phyloP scores from a whole-genome alignment of 179 eudicot species.

The Silene vulgaris region DNA sequence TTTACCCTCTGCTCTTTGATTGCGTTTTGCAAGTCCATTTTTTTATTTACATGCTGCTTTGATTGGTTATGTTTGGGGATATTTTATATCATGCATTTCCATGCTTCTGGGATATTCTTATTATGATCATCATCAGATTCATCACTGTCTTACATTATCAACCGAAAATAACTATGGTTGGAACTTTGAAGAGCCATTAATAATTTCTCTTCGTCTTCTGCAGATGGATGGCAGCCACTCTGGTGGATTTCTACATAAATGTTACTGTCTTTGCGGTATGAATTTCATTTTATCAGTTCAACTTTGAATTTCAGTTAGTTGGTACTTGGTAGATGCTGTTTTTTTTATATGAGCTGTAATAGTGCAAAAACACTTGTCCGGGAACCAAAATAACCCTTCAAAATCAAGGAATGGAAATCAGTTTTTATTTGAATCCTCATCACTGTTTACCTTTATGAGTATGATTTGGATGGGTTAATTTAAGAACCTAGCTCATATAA shows the following conservation, averaged over 20 bases:
- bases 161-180: neutral
- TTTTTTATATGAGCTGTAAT: neutral
- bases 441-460: neutral
- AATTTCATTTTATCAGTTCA: slow-evolving; percentile 4
- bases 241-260: slow-evolving; percentile 58
- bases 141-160: neutral
- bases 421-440: neutral
- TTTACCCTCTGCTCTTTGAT: too few species aligned
- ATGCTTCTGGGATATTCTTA: neutral
- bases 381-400: neutral
- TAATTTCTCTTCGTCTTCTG: slow-evolving; percentile 20
- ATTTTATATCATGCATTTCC: neutral
- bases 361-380: neutral
- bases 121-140: neutral
- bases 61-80: neutral
- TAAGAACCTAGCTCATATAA: too few species aligned
- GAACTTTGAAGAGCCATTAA: neutral
- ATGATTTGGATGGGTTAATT: too few species aligned
- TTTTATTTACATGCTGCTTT: too few species aligned
- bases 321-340: neutral
- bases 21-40: too few species aligned
- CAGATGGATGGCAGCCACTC: slow-evolving; percentile 76
- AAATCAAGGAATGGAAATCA: too few species aligned
- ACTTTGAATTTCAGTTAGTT: neutral
- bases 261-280: slow-evolving; percentile 53